Evolutionary conservation across 2,329 filamentous ascomycete species (phyloP), one percentile per base, ranked within the genome.

Genomic region (Ceratocystis cubensis): DNA sequence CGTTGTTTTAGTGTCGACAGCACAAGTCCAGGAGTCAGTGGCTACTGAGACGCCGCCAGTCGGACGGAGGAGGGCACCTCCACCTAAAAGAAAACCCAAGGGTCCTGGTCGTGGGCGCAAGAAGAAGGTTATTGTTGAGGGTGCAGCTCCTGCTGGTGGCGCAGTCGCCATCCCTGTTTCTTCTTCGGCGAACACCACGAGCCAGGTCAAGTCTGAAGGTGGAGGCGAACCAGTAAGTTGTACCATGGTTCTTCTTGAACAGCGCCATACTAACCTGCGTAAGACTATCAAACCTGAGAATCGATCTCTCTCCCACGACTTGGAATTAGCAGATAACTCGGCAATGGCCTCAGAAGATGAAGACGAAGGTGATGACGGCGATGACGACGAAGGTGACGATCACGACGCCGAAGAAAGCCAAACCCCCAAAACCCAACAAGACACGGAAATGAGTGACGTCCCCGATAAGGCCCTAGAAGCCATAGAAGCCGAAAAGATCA

Each of bases 1-100:
- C 5, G 77, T 84, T 17, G 78, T 84, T 45, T 75, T 79, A 0
- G 80, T 81, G 1, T 83, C 84, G 48, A 80, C 80, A 5, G 82
- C 81, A 1, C 80, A 82, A 28, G 84, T 80, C n/a, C 76, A 82
- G 5, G 87, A 80, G 76, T 81, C 70, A 74, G 82, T 70, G 77
- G 82, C 68, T 3, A n/a, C 66, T 15, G 56, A 66, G 28, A 45
- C 59, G 25, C 71, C 75, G 2, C 77, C 78, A 1, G 77, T 78
- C 1, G 74, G 72, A n/a, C 77, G 78, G 73, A 84, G 87, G 73
- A 84, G 87, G 68, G 87, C 87, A 0, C 87, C 87, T 33, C 88
- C 88, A 0, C 89, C 89, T 0, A 91, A 91, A 74, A 87, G 89
- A 74, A 96, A 93, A 79, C 80, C 83, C 61, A 92, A 89, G 75